Evolutionary conservation across 768 basidiomycete species (phyloP).

Genomic region (Tylopilus subfusipes): DNA sequence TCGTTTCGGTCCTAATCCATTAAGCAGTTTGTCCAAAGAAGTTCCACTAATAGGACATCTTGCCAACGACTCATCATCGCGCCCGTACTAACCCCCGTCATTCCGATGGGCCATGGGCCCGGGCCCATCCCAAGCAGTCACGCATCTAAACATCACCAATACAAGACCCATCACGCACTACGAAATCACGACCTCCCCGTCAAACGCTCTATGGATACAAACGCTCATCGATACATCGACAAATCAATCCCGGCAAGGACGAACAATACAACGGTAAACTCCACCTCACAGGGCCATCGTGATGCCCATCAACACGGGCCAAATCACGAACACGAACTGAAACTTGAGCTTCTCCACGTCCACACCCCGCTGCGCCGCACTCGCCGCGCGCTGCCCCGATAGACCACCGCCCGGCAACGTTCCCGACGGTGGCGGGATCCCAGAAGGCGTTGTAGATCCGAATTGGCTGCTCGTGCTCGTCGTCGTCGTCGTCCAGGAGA

Average conservation of each 20-base stretch:
- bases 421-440: conserved; percentile 10
- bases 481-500: conserved; percentile 4
- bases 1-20: background rate
- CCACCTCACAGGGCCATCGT: conserved; percentile 47
- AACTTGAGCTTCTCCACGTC: conserved; percentile 41
- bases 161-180: too few species aligned
- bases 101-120: too few species aligned
- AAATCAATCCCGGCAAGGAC: background rate
- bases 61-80: too few species aligned
- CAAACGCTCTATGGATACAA: background rate
- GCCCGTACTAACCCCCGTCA: too few species aligned
- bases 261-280: background rate
- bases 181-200: background rate
- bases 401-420: background rate
- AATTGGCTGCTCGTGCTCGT: background rate
- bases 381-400: conserved; percentile 12
- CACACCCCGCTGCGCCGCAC: conserved; percentile 20
- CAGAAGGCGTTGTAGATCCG: conserved; percentile 5
- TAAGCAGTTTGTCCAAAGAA: too few species aligned
- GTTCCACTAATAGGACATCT: background rate
- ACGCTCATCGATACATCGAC: background rate
- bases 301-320: conserved; percentile 55
- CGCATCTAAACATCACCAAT: too few species aligned
- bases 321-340: conserved; percentile 48
- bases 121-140: too few species aligned